Percentiles rank a stretch among this genome's conserved stretches.
These are phyloP conservation scores for Babesia bigemina DNA, from an alignment of 169 alveolate genomes.

Conservation along the genomic window DNA sequence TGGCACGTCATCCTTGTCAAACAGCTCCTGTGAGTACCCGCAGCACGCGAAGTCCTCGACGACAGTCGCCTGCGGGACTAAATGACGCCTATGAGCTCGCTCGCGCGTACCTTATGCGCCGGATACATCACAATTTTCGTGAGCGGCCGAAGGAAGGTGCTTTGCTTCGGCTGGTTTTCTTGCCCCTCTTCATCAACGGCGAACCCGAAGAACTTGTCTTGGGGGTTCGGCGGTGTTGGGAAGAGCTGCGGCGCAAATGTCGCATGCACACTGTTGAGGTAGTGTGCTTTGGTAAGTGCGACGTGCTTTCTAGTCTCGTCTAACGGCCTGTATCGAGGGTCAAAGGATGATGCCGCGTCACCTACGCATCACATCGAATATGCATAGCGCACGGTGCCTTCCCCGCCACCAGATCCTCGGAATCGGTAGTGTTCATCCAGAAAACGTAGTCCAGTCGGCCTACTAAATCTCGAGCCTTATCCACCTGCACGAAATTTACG, in stretches of 20 bases:
- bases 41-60: neutral
- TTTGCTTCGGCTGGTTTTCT: no score
- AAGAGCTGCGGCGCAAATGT: conserved; percentile 13
- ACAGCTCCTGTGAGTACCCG: neutral
- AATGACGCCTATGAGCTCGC: neutral
- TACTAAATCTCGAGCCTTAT: neutral
- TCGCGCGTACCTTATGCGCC: conserved; percentile 4
- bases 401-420: neutral
- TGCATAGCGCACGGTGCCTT: neutral
- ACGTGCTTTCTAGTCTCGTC: neutral
- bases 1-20: neutral
- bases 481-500: neutral
- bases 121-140: conserved; percentile 26
- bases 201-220: neutral
- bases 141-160: neutral
- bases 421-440: neutral
- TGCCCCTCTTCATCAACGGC: neutral
- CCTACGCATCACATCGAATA: conserved; percentile 3
- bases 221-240: neutral
- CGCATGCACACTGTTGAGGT: neutral
- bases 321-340: neutral
- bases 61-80: neutral
- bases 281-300: neutral
- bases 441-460: neutral
- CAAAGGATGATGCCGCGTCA: neutral